phyloP scores from a whole-genome alignment of 2,329 filamentous ascomycete genomes.

The Fusarium equiseti region DNA sequence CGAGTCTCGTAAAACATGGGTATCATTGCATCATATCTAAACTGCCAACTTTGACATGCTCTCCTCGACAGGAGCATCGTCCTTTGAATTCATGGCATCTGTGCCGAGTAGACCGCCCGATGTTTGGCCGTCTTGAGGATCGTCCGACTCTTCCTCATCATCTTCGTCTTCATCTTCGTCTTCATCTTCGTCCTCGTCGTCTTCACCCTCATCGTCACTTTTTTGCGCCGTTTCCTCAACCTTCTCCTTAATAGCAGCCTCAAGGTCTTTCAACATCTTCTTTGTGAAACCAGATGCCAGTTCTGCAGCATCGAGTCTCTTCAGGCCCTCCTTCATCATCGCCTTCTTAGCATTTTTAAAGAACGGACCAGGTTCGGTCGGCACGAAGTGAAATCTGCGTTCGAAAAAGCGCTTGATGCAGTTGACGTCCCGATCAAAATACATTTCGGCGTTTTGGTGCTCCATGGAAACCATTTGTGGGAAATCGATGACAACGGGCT shows the following conservation, averaged over 20 bases:
- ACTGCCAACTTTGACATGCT: constrained; percentile 49
- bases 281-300: constrained; percentile 95
- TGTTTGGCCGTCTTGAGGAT: constrained; percentile 36
- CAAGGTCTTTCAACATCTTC: constrained; percentile 96
- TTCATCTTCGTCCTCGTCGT: constrained; percentile 49
- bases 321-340: constrained; percentile 72
- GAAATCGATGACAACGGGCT: constrained; percentile 94
- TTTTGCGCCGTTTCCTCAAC: constrained; percentile 61
- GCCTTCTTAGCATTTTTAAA: constrained; percentile 86
- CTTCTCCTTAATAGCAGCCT: constrained; percentile 88
- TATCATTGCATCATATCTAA: constrained; percentile 42
- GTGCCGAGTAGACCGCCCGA: constrained; percentile 40
- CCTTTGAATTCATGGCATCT: constrained; percentile 32
- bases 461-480: constrained; percentile 98
- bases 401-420: constrained; percentile 97
- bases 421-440: constrained; percentile 95
- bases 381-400: constrained; percentile 87
- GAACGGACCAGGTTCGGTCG: constrained; percentile 84
- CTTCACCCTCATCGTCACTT: constrained; percentile 49
- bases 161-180: constrained; percentile 50
- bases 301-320: constrained; percentile 85
- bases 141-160: constrained; percentile 38
- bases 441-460: constrained; percentile 93
- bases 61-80: constrained; percentile 40
- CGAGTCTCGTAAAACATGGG: constrained; percentile 13